A percentile compares a stretch with the other conserved stretches of the same genome.
Evolutionary conservation across 2,329 filamentous ascomycete species (phyloP).

Genomic region (Colletotrichum tamarilloi): DNA sequence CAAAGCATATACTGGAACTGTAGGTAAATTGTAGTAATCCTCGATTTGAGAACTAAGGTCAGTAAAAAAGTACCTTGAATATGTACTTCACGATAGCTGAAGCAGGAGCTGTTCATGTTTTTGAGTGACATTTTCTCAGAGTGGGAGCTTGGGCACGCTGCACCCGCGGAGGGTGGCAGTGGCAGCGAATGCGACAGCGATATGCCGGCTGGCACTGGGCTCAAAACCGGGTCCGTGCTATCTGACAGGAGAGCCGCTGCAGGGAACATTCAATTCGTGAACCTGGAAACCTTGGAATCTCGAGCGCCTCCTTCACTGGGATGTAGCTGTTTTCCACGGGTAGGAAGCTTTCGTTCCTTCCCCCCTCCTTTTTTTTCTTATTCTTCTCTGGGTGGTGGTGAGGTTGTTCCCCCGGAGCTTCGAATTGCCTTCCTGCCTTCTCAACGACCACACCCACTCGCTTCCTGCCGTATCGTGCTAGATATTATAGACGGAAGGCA

Average conservation of each 20-base stretch:
- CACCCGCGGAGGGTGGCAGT: not conserved
- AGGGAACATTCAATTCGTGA: not conserved
- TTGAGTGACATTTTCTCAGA: not conserved
- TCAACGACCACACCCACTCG: no score
- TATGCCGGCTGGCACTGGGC: not conserved
- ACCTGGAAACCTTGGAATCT: not conserved
- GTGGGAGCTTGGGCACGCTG: constrained; percentile 3
- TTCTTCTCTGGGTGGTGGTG: not conserved
- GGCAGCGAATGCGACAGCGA: not conserved
- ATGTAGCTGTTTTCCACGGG: no score
- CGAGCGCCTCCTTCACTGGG: not conserved
- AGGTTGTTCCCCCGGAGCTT: not conserved
- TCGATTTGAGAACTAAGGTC: no score
- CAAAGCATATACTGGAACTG: no score
- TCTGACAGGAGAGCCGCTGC: constrained; percentile 10
- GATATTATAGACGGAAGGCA: not conserved
- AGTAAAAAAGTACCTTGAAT: no score
- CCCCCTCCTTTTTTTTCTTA: not conserved
- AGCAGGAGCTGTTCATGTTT: no score
- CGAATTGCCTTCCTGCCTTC: not conserved
- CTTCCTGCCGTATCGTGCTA: not conserved
- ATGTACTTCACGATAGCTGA: no score
- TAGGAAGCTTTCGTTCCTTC: not conserved
- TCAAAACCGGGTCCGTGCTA: not conserved
- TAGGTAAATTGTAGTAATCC: no score